Conservation (phyloP, 768 basidiomycete species). For the Myochromella boudieri region DNA sequence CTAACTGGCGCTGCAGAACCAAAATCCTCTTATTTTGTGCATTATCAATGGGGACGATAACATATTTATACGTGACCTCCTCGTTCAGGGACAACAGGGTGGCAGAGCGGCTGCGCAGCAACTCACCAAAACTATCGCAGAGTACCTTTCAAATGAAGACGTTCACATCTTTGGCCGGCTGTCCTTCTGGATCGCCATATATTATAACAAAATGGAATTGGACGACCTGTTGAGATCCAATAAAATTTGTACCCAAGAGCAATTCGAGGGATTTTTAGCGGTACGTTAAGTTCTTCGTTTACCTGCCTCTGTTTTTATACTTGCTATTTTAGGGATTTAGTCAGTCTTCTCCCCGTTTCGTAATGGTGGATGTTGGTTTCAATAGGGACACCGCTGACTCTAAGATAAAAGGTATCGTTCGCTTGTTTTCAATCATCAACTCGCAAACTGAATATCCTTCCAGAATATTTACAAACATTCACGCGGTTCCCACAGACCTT, state of each 20-base stretch:
- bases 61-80: conserved; percentile 59
- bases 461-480: conserved; percentile 73
- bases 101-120: conserved; percentile 64
- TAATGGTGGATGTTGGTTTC: conserved; percentile 66
- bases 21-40: conserved; percentile 70
- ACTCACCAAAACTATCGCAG: conserved; percentile 68
- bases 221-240: conserved; percentile 48
- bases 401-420: conserved; percentile 69
- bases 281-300: conserved; percentile 25
- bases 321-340: conserved; percentile 55
- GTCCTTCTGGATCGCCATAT: conserved; percentile 76
- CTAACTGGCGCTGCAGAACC: conserved; percentile 39
- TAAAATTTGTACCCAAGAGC: conserved; percentile 59
- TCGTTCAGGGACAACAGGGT: conserved; percentile 64
- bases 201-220: conserved; percentile 62
- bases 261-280: conserved; percentile 67
- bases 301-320: not conserved
- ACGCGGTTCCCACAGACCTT: conserved; percentile 73
- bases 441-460: not conserved
- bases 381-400: conserved; percentile 59
- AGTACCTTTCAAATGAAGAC: conserved; percentile 62
- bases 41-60: conserved; percentile 73
- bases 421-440: not conserved
- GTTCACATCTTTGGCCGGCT: conserved; percentile 60
- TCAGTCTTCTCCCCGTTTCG: conserved; percentile 71